A percentile compares a stretch with the other conserved stretches of the same genome.
These are phyloP conservation scores for Capsicum baccatum DNA, from an alignment of 257 asterid genomes.

Conservation along the genomic window DNA sequence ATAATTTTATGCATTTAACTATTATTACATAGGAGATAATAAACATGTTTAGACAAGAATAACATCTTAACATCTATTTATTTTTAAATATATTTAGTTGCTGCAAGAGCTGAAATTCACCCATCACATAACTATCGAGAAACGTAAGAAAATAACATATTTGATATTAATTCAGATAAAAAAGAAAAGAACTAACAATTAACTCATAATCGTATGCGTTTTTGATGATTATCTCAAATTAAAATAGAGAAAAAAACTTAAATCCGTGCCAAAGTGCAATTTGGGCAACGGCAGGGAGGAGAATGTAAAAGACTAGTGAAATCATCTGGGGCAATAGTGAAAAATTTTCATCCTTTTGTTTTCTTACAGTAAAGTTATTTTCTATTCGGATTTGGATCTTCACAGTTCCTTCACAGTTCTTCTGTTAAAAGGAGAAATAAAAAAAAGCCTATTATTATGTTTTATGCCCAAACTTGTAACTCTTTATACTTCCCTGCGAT, in stretches of 20 bases:
- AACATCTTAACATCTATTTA: too few species aligned
- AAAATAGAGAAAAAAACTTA: background rate
- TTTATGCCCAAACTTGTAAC: background rate
- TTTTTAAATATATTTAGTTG: too few species aligned
- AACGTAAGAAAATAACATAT: too few species aligned
- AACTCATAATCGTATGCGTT: too few species aligned
- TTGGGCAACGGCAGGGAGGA: background rate
- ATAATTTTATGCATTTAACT: too few species aligned
- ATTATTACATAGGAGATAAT: too few species aligned
- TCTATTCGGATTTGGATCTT: conserved; percentile 4
- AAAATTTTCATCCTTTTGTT: background rate
- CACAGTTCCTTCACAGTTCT: background rate
- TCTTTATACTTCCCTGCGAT: background rate
- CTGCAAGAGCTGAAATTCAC: too few species aligned
- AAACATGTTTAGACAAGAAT: too few species aligned
- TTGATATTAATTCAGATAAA: too few species aligned
- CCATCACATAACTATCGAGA: too few species aligned
- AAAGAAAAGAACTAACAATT: too few species aligned
- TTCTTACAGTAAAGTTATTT: background rate
- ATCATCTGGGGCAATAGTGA: conserved; percentile 4
- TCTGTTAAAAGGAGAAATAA: background rate
- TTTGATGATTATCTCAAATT: too few species aligned
- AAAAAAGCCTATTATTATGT: background rate
- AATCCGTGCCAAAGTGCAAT: conserved; percentile 12
- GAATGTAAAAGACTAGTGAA: background rate